Conservation (phyloP, 768 basidiomycete species). For the Collybia nuda region DNA sequence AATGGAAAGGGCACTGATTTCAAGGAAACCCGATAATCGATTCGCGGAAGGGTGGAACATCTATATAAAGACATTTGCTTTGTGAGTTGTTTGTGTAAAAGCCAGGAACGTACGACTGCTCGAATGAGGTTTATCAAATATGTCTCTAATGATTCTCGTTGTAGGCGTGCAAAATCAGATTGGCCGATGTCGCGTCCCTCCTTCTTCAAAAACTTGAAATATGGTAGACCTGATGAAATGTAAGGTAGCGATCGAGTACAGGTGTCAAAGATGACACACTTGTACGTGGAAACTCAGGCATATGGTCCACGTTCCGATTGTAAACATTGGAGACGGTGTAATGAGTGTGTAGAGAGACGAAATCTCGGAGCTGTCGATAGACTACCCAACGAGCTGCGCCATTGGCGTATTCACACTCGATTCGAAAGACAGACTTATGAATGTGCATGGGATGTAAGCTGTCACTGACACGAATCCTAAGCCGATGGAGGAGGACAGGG, state of each 20-base stretch:
- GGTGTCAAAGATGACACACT: conserved; percentile 37
- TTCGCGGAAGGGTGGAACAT: conserved; percentile 97
- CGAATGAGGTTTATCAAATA: conserved; percentile 88
- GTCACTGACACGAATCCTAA: conserved; percentile 84
- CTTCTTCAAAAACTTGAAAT: conserved; percentile 81
- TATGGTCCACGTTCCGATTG: conserved; percentile 65
- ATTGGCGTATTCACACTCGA: conserved; percentile 96
- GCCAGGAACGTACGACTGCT: conserved; percentile 65
- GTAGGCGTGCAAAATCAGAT: conserved; percentile 77
- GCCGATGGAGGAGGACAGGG: conserved; percentile 75
- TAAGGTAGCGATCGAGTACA: not conserved
- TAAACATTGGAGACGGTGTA: conserved; percentile 85
- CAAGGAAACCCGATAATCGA: conserved; percentile 85
- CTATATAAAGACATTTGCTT: conserved; percentile 35
- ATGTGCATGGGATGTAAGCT: conserved; percentile 80
- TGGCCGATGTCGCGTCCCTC: conserved; percentile 58
- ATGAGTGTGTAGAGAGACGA: conserved; percentile 86
- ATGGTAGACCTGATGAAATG: conserved; percentile 66
- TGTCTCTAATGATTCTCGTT: conserved; percentile 80
- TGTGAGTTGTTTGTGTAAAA: not conserved
- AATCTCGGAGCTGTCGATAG: conserved; percentile 92
- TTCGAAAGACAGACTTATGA: conserved; percentile 80
- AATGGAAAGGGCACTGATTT: conserved; percentile 87
- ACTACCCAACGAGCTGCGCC: conserved; percentile 91
- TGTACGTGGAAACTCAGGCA: conserved; percentile 91